A percentile compares a stretch with the other conserved stretches of the same genome.
phyloP scores from a whole-genome alignment of 108 stramenopile genomes.

The Parietichytrium sp. region DNA sequence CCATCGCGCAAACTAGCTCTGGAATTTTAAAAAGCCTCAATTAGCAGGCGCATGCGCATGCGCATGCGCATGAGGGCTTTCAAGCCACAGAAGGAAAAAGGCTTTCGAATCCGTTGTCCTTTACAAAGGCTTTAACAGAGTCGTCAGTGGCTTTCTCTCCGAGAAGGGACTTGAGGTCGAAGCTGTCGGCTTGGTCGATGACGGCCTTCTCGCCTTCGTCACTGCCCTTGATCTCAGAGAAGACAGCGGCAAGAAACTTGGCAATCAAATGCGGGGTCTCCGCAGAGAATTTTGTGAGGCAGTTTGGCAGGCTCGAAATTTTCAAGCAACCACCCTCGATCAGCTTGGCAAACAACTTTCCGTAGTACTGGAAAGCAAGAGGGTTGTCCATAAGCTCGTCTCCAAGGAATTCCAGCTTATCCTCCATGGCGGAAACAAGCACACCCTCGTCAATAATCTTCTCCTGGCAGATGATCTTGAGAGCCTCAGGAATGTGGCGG shows the following conservation, averaged over 20 bases:
- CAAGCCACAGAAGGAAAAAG: too few relatives aligned
- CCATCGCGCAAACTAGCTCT: too few relatives aligned
- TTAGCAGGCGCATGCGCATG: too few relatives aligned
- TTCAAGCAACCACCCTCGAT: slow-evolving; percentile 1
- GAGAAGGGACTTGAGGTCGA: too few relatives aligned
- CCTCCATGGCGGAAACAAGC: neutral
- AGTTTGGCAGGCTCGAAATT: neutral
- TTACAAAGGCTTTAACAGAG: too few relatives aligned
- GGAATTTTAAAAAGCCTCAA: too few relatives aligned
- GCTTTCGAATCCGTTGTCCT: too few relatives aligned
- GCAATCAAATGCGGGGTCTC: neutral
- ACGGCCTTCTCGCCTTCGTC: neutral
- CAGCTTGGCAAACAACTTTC: neutral
- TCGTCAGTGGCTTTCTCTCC: too few relatives aligned
- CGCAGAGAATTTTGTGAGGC: neutral
- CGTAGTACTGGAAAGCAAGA: slow-evolving; percentile 3
- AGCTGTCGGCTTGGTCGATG: neutral
- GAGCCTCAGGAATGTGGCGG: neutral
- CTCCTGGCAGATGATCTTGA: neutral
- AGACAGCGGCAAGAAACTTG: neutral
- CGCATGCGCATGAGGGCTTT: too few relatives aligned
- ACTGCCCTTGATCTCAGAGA: neutral
- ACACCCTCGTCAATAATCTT: neutral
- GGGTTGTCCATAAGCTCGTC: slow-evolving; percentile 18
- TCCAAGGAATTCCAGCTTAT: neutral